Evolutionary conservation across 257 asterid species (phyloP).

Genomic region (Ligustrum vulgare): DNA sequence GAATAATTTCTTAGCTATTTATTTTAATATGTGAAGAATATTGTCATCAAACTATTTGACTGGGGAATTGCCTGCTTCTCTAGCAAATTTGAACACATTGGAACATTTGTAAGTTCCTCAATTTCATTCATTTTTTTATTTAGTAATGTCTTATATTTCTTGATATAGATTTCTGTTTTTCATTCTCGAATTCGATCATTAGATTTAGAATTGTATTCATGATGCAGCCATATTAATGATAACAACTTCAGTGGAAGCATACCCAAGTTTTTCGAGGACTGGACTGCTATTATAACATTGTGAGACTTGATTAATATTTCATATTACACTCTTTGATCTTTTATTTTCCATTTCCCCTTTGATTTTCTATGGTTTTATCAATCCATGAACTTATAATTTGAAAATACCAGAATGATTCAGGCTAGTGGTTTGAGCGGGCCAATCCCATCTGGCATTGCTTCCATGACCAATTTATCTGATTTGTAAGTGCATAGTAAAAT

Average conservation of each 20-base stretch:
- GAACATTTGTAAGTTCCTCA: constrained; percentile 52
- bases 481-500: constrained; percentile 45
- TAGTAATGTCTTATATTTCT: not conserved
- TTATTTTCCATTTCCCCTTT: not conserved
- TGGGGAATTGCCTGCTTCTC: constrained; percentile 51
- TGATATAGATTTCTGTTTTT: not conserved
- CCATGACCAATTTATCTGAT: constrained; percentile 55
- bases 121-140: not conserved
- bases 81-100: constrained; percentile 53
- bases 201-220: not conserved
- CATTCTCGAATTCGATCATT: not conserved
- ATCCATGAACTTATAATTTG: constrained; percentile 17
- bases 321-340: not conserved
- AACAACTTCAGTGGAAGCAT: constrained; percentile 65
- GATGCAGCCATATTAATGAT: constrained; percentile 58
- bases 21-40: constrained; percentile 31
- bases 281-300: constrained; percentile 50
- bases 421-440: constrained; percentile 77
- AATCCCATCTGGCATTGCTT: constrained; percentile 57
- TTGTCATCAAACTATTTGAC: constrained; percentile 61
- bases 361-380: not conserved
- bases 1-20: not conserved
- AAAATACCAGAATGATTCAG: constrained; percentile 47
- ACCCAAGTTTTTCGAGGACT: constrained; percentile 52
- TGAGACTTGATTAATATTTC: constrained; percentile 28